phyloP scores from a whole-genome alignment of 2,329 filamentous ascomycete genomes.

The Didymella segeticola region DNA sequence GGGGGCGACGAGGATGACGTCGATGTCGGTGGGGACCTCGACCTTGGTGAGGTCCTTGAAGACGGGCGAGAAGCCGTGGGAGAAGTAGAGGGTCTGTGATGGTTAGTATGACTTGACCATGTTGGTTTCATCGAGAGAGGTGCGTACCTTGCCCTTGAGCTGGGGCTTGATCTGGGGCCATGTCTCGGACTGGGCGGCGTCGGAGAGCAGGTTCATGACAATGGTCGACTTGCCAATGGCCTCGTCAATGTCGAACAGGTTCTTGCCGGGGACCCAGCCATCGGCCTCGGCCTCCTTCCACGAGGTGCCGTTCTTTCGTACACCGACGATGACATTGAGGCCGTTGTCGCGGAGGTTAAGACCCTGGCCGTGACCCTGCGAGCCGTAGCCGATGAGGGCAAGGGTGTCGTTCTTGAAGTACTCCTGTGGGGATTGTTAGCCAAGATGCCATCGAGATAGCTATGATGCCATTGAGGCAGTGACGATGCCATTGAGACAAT shows the following conservation, averaged over 20 bases:
- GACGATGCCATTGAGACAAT: neutral
- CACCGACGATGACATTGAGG: constrained; percentile 97
- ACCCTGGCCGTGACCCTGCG: constrained; percentile 97
- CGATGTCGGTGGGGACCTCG: constrained; percentile 91
- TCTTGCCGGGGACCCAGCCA: constrained; percentile 98
- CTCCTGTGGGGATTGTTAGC: constrained; percentile 65
- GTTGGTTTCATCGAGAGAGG: constrained; percentile 7
- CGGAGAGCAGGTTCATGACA: constrained; percentile 98
- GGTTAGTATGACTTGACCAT: constrained; percentile 26
- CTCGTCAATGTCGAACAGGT: constrained; percentile 98
- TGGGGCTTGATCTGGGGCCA: constrained; percentile 99
- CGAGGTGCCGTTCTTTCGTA: constrained; percentile 96
- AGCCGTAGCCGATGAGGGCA: constrained; percentile 97
- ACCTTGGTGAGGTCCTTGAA: constrained; percentile 99
- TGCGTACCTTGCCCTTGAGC: constrained; percentile 91
- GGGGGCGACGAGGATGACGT: constrained; percentile 98
- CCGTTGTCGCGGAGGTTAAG: constrained; percentile 99
- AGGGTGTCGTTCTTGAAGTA: constrained; percentile 99
- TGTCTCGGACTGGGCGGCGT: constrained; percentile 98
- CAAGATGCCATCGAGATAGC: constrained; percentile 11
- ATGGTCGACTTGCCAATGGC: constrained; percentile 93
- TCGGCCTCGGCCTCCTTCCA: constrained; percentile 98
- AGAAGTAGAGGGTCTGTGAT: constrained; percentile 95
- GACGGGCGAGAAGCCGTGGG: constrained; percentile 99
- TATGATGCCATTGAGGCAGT: neutral